Base-by-base conservation (phyloP, 2,329 filamentous ascomycete genomes). In the Fusarium temperatum region DNA sequence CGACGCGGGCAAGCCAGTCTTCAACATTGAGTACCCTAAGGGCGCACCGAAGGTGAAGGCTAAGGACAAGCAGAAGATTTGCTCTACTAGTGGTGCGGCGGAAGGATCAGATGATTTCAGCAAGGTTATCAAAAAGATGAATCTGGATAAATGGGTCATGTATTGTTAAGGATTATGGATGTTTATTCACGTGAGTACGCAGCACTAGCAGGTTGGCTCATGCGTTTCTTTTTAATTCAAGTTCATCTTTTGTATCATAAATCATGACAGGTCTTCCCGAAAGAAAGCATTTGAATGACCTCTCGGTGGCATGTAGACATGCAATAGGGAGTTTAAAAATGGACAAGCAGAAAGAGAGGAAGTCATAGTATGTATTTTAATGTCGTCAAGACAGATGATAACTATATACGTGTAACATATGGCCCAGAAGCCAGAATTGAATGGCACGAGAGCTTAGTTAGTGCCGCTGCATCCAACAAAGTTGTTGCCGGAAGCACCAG, bases 81-180 rank as follows among this genome's bases (percentile, higher is more conserved):
- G 89, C 72, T 81, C 82, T 0, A 65, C 42, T 56, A 55, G 18
- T 8, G 66, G 66, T 6, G 26, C 69, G 9, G 85, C 84, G 3
- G 70, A 78, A 0, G 86, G 83, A 6, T 83, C 85, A 1, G 78
- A 83, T 2, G 82, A 83, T 0, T 92, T 92, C 73, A 92, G 89
- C 55, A 92, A 89, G 8, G 83, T 92, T n/a, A 83, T 92, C 60
- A 92, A 92, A 84, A 88, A 87, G 70, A 89, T 91, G 86, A 80
- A 88, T 55, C 80, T 93, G 63, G 87, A 91, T 72, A 87, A 87
- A 4, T 92, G 89, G 89, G 86, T 18, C 3, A 22, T 70, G 53
- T 70, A 70, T 36, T 70, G 67, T 3, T 66, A 51, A 7, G n/a
- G 12, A 0, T 10, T 11, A 2, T 8, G 18, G 1, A 1, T 20